Conservation (phyloP, 768 basidiomycete genomes). For the Leucosporidium creatinivorum region DNA sequence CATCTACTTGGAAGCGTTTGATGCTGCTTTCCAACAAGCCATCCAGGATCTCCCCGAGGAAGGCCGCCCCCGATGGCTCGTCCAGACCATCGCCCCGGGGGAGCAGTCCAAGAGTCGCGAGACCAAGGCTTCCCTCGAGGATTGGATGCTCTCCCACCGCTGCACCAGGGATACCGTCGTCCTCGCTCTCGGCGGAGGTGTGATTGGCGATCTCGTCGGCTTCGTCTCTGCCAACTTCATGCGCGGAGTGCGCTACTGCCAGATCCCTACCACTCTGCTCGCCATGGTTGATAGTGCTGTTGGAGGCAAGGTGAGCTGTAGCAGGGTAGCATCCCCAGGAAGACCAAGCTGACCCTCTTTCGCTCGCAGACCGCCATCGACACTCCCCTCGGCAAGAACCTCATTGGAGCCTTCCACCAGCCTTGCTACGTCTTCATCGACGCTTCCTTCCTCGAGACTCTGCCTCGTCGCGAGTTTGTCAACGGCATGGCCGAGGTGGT, state of each 20-base stretch:
- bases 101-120: conserved; percentile 86
- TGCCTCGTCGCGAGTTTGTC: conserved; percentile 86
- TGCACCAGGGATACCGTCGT: conserved; percentile 92
- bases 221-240: conserved; percentile 92
- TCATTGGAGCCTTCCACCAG: conserved; percentile 98
- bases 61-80: conserved; percentile 59
- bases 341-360: not conserved
- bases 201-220: conserved; percentile 92
- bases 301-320: conserved; percentile 63
- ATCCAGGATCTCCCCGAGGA: conserved; percentile 37
- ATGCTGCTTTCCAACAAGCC: conserved; percentile 54
- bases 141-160: conserved; percentile 75
- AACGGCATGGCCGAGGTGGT: conserved; percentile 99
- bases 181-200: conserved; percentile 89
- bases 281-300: conserved; percentile 99
- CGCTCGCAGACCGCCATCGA: conserved; percentile 74
- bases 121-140: conserved; percentile 88
- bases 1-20: conserved; percentile 64
- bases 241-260: conserved; percentile 91
- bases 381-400: conserved; percentile 94
- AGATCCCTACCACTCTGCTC: conserved; percentile 91
- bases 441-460: conserved; percentile 85
- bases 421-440: conserved; percentile 97
- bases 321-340: not conserved
- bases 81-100: conserved; percentile 74